These are phyloP conservation scores for Botrytis sinoallii DNA, from an alignment of 2,329 filamentous ascomycete species.

Conservation along the genomic window DNA sequence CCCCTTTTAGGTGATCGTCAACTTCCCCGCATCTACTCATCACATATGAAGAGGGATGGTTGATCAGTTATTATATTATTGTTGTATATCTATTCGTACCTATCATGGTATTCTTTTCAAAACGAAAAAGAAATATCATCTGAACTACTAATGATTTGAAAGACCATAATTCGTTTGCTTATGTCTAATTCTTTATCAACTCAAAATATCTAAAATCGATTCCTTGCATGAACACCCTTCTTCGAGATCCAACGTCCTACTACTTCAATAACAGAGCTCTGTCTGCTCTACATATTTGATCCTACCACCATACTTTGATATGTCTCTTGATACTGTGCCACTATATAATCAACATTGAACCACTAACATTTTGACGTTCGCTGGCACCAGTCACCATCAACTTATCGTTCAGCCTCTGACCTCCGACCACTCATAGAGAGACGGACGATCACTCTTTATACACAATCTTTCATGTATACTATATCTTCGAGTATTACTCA, in stretches of 20 bases:
- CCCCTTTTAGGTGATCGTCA: background rate
- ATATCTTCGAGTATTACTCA: background rate
- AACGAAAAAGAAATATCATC: background rate
- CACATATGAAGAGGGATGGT: background rate
- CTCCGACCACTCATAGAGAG: background rate
- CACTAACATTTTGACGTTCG: background rate
- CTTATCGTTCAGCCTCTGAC: background rate
- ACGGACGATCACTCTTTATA: background rate
- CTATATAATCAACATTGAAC: background rate
- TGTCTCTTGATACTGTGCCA: background rate
- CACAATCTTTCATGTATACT: background rate
- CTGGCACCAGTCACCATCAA: constrained; percentile 15
- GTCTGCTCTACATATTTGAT: background rate
- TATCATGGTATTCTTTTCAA: background rate
- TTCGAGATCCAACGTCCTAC: background rate
- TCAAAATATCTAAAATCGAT: background rate
- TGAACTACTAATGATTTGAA: background rate
- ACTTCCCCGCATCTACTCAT: constrained; percentile 13
- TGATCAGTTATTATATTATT: background rate
- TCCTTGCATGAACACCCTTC: background rate
- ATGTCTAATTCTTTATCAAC: background rate
- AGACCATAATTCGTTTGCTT: background rate
- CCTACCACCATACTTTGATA: background rate
- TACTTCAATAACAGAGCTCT: background rate
- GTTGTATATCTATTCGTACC: background rate